phyloP scores from a whole-genome alignment of 2,329 filamentous ascomycete genomes.

The Metarhizium sp. region DNA sequence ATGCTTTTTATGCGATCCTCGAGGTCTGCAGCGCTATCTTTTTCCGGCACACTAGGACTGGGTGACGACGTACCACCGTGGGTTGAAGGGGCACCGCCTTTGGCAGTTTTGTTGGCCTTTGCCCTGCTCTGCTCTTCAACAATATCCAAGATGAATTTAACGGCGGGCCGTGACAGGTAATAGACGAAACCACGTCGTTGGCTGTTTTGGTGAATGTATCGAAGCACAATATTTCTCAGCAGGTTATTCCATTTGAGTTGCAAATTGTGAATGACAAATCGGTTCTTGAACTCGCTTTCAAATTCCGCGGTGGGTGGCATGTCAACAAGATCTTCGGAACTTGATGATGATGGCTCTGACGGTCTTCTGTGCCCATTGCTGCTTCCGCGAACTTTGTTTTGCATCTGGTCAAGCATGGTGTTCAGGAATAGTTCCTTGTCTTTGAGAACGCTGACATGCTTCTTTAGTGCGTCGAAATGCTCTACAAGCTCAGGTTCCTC shows the following conservation, averaged over 20 bases:
- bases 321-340: constrained; percentile 40
- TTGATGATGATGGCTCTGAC: constrained; percentile 25
- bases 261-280: constrained; percentile 95
- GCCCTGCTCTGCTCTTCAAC: constrained; percentile 85
- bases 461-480: constrained; percentile 51
- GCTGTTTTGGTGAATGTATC: constrained; percentile 95
- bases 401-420: constrained; percentile 45
- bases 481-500: constrained; percentile 41
- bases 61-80: constrained; percentile 23
- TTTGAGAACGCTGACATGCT: constrained; percentile 44
- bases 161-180: constrained; percentile 88
- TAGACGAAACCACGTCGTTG: constrained; percentile 95
- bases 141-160: constrained; percentile 97
- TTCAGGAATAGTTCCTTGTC: constrained; percentile 51
- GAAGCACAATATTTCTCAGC: constrained; percentile 87
- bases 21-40: constrained; percentile 55
- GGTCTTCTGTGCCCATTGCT: constrained; percentile 16
- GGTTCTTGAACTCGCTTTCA: constrained; percentile 92
- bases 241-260: constrained; percentile 99
- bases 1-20: constrained; percentile 82
- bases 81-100: constrained; percentile 14
- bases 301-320: constrained; percentile 69
- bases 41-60: constrained; percentile 35
- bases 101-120: constrained; percentile 32
- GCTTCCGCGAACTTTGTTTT: constrained; percentile 23